Percentiles rank a stretch among this genome's conserved stretches.
Conservation (phyloP, 768 basidiomycete genomes). For the Termitomyces sp. region DNA sequence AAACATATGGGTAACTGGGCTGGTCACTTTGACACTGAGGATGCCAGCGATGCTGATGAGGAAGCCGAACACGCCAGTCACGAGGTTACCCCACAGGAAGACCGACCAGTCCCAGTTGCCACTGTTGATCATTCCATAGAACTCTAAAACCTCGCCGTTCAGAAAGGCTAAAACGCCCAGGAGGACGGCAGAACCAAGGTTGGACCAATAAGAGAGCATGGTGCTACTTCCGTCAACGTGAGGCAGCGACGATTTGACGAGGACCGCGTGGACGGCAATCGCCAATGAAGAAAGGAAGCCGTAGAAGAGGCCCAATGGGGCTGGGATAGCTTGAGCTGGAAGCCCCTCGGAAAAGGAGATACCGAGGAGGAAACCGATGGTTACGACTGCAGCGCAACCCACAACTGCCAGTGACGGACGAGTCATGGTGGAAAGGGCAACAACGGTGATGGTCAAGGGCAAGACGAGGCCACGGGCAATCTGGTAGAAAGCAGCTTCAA, state of each 20-base stretch:
- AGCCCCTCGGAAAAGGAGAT: conserved; percentile 28
- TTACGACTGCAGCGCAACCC: conserved; percentile 65
- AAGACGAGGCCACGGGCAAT: conserved; percentile 77
- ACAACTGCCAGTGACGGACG: conserved; percentile 57
- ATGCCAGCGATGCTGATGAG: conserved; percentile 75
- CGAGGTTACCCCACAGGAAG: conserved; percentile 22
- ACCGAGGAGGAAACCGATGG: conserved; percentile 67
- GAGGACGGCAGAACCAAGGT: conserved; percentile 55
- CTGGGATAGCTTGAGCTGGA: conserved; percentile 45
- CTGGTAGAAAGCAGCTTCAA: conserved; percentile 77
- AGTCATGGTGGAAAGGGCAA: conserved; percentile 52
- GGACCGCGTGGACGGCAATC: conserved; percentile 74
- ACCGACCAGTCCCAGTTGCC: conserved; percentile 21
- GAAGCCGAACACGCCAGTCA: conserved; percentile 68
- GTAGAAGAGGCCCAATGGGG: conserved; percentile 56
- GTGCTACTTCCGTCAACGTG: conserved; percentile 68
- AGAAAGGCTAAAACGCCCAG: conserved; percentile 56
- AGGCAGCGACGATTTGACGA: conserved; percentile 68
- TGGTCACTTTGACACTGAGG: conserved; percentile 79
- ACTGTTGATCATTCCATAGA: conserved; percentile 36
- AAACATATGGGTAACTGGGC: conserved; percentile 82
- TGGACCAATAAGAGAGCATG: conserved; percentile 73
- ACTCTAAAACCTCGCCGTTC: conserved; percentile 58
- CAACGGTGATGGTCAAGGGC: conserved; percentile 70
- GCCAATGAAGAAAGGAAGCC: conserved; percentile 65